Percentiles rank a stretch among this genome's conserved stretches.
Conservation (phyloP, 2,329 filamentous ascomycete species). For the Laburnicola sp. region DNA sequence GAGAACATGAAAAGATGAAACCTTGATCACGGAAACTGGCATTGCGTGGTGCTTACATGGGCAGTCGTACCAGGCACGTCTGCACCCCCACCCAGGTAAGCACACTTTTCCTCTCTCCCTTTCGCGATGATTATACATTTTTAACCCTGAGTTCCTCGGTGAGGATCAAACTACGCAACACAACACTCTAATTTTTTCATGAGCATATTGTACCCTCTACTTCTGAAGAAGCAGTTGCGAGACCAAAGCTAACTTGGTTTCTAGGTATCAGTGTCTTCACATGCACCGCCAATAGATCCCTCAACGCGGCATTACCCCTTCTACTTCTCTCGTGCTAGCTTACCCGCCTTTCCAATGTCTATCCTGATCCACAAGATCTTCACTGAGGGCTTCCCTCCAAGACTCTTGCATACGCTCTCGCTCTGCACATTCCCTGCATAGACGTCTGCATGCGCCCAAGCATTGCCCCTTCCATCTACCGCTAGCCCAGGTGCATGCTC, state of each 20-base stretch:
- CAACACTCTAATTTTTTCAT: slow-evolving; percentile 76
- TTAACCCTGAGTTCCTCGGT: slow-evolving; percentile 65
- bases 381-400: slow-evolving; percentile 62
- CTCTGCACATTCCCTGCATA: slow-evolving; percentile 63
- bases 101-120: slow-evolving; percentile 13
- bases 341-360: slow-evolving; percentile 40
- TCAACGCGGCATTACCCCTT: neutral
- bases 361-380: slow-evolving; percentile 60
- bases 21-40: slow-evolving; percentile 7
- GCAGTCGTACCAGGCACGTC: slow-evolving; percentile 14
- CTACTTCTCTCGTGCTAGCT: slow-evolving; percentile 13
- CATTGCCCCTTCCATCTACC: slow-evolving; percentile 47
- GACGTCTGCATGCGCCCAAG: slow-evolving; percentile 66
- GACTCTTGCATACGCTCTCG: slow-evolving; percentile 62
- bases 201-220: slow-evolving; percentile 45
- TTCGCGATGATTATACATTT: slow-evolving; percentile 64
- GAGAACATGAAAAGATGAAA: slow-evolving; percentile 44
- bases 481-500: slow-evolving; percentile 44
- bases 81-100: slow-evolving; percentile 41
- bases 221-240: slow-evolving; percentile 1
- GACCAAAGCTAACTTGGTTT: slow-evolving; percentile 24
- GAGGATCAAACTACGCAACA: slow-evolving; percentile 64
- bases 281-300: neutral
- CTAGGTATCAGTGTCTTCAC: slow-evolving; percentile 17
- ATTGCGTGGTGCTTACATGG: slow-evolving; percentile 30